These are phyloP conservation scores for Aspergillus nomiae DNA, from an alignment of 2,329 filamentous ascomycete genomes.

Conservation along the genomic window DNA sequence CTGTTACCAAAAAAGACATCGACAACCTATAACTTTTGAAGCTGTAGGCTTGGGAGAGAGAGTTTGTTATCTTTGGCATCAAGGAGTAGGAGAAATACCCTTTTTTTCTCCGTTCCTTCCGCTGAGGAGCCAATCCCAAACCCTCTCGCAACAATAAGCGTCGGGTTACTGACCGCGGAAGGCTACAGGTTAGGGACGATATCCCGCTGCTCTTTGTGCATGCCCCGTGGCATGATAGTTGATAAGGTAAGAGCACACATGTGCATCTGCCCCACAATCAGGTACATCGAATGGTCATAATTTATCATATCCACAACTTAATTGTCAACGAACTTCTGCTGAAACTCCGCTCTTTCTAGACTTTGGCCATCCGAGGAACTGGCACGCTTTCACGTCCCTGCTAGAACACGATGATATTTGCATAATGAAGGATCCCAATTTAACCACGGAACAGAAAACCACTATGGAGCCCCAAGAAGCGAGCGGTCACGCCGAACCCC, in stretches of 20 bases:
- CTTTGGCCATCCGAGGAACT: slow-evolving; percentile 15
- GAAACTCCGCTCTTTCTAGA: slow-evolving; percentile 4
- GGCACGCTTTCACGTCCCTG: slow-evolving; percentile 11
- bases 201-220: slow-evolving; percentile 15
- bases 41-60: slow-evolving; percentile 6
- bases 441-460: slow-evolving; percentile 37
- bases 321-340: neutral
- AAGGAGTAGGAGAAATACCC: neutral
- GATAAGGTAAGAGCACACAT: slow-evolving; percentile 19
- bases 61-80: neutral
- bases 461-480: slow-evolving; percentile 26
- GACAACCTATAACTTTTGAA: slow-evolving; percentile 7
- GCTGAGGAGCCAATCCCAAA: neutral
- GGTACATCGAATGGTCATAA: neutral
- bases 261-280: slow-evolving; percentile 5
- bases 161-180: slow-evolving; percentile 10
- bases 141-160: neutral
- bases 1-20: slow-evolving; percentile 2
- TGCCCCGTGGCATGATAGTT: slow-evolving; percentile 19
- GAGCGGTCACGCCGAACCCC: slow-evolving; percentile 34
- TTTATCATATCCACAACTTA: neutral
- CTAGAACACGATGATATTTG: slow-evolving; percentile 34
- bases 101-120: neutral
- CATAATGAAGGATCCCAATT: slow-evolving; percentile 41
- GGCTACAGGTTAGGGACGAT: slow-evolving; percentile 21